Evolutionary conservation across 805 yeast genomes (phyloP), one percentile per base, ranked within the genome.

Genomic region (Wickerhamomyces kurtzmanii): DNA sequence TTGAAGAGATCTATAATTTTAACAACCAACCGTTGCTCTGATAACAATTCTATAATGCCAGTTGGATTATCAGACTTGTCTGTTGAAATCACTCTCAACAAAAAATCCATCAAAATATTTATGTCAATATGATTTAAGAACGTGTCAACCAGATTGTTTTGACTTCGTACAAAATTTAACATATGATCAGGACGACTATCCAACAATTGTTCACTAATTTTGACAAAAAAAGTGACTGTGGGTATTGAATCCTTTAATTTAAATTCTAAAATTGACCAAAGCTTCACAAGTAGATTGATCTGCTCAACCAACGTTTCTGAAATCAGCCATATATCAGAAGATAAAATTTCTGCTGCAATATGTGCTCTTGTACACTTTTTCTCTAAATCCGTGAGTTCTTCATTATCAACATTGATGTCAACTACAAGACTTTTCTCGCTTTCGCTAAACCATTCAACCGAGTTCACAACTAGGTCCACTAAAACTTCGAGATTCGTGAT

Each of bases 41-140:
- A 71, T 27, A 89, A 65, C 7, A 79, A 62, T 22, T 84, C 91
- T 31, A 89, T 69, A 12, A 91, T 75, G 2, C 96, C 96, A 1
- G 96, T 83, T 8, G 96, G 85, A 23, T 71, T 67, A 42, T 84
- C 94, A 2, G 81, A 74, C 50, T 84, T 87, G 55, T 91, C 98
- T 0, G 97, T 83, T 29, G 94, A 85, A 18, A 91, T 83, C 22
- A 91, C 70, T 51, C 89, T 79, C 27, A 91, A 62, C 33, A 91
- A 63, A 40, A 87, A 82, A 53, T 91, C 98, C 84, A 87, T 85
- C 31, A 91, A 53, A 30, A 91, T 76, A 1, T 96, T 94, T 26
- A 87, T 81, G 41, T 85, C 91, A 29, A 89, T 71, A 53, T 87
- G 94, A 27, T 71, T 64, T 53, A 83, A 59, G 48, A 84, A 80